phyloP scores from a whole-genome alignment of 352 stramenopile genomes.

The Globisporangium emineosum region DNA sequence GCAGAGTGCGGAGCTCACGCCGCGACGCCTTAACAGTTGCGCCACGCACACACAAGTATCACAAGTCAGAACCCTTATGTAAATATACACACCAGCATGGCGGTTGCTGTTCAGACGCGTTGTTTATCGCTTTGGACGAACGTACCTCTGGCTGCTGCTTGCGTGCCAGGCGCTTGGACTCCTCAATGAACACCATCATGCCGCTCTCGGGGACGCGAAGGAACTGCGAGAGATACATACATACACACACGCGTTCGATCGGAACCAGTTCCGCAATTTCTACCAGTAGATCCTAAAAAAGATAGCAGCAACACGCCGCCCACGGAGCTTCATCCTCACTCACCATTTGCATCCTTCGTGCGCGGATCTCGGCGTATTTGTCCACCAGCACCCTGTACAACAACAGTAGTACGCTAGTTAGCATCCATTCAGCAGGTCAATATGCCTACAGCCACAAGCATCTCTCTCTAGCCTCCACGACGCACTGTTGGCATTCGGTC shows the following conservation, averaged over 20 bases:
- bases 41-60: background rate
- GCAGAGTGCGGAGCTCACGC: conserved; percentile 21
- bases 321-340: no score
- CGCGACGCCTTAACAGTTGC: conserved; percentile 24
- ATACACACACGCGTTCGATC: background rate
- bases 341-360: conserved; percentile 41
- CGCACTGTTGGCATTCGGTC: conserved; percentile 38
- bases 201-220: conserved; percentile 28
- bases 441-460: background rate
- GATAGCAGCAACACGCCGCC: background rate
- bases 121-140: no score
- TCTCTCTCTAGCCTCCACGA: background rate
- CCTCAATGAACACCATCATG: conserved; percentile 37
- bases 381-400: conserved; percentile 35
- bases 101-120: no score
- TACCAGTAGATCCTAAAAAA: background rate
- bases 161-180: conserved; percentile 21
- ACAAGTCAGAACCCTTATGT: no score
- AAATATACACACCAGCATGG: no score
- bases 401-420: no score
- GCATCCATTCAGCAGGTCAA: no score
- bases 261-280: no score
- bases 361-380: conserved; percentile 45
- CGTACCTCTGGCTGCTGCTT: conserved; percentile 25
- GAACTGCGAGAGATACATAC: conserved; percentile 20